These are phyloP conservation scores for Mucor mucedo DNA, from an alignment of 371 early-diverging fungal species.

Conservation along the genomic window DNA sequence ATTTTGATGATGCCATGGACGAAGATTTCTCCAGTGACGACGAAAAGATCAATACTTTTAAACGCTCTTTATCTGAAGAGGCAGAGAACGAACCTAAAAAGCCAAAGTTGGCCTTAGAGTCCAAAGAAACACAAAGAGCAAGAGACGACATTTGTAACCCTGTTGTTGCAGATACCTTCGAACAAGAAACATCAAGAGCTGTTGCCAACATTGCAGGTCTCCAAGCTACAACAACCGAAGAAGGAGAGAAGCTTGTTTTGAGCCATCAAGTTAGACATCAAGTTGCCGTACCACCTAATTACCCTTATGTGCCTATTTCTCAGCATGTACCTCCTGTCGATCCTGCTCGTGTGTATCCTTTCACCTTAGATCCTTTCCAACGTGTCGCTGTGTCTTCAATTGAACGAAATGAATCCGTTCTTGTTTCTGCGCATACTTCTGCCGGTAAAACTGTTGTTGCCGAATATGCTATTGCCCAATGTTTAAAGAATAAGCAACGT, in stretches of 20 bases:
- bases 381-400: conserved; percentile 90
- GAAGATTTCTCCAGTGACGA: conserved; percentile 11
- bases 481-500: conserved; percentile 92
- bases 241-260: conserved; percentile 60
- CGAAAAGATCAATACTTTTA: neutral
- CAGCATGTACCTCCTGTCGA: conserved; percentile 80
- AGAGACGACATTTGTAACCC: conserved; percentile 44
- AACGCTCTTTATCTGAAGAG: conserved; percentile 19
- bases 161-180: conserved; percentile 82
- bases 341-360: conserved; percentile 92
- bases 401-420: conserved; percentile 95
- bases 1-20: conserved; percentile 31
- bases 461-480: conserved; percentile 99
- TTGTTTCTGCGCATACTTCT: conserved; percentile 99
- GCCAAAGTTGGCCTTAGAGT: conserved; percentile 8
- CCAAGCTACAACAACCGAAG: conserved; percentile 57
- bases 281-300: conserved; percentile 91
- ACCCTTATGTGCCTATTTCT: conserved; percentile 85
- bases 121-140: conserved; percentile 16
- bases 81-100: conserved; percentile 16
- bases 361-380: conserved; percentile 99
- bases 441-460: conserved; percentile 99
- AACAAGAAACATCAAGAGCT: conserved; percentile 76
- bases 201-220: conserved; percentile 73
- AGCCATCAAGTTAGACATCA: conserved; percentile 86